Conservation (phyloP, 768 basidiomycete genomes). For the Phanerodontia chrysosporium region DNA sequence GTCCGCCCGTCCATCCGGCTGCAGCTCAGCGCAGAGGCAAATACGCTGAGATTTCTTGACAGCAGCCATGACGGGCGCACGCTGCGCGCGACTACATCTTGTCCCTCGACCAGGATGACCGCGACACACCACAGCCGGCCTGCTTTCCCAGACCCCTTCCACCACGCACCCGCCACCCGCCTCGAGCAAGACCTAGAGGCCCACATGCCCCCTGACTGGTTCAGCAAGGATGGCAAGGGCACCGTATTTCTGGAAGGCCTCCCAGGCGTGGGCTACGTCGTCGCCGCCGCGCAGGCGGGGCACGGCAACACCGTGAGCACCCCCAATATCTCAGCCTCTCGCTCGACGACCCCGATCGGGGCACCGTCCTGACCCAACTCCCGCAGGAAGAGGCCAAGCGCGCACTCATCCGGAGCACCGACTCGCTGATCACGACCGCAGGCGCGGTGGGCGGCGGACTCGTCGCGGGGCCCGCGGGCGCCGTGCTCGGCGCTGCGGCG, state of each 20-base stretch:
- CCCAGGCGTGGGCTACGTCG: neutral
- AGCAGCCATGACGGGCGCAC: neutral
- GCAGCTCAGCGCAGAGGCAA: neutral
- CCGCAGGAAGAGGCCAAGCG: neutral
- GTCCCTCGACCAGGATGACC: neutral
- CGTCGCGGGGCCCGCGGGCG: constrained; percentile 1
- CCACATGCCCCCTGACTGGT: constrained; percentile 1
- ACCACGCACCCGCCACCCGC: neutral
- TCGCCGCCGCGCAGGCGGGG: neutral
- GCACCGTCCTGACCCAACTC: neutral
- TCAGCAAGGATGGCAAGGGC: constrained; percentile 1
- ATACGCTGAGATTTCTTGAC: neutral
- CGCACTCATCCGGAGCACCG: neutral
- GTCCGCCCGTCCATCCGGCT: neutral
- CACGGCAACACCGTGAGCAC: constrained; percentile 1
- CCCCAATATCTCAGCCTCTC: too few species aligned
- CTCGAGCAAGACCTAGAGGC: neutral
- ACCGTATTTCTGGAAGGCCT: neutral
- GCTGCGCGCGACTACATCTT: neutral
- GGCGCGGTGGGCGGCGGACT: neutral
- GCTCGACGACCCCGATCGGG: neutral
- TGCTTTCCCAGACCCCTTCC: neutral
- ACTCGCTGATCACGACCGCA: constrained; percentile 1
- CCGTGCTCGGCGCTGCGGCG: neutral
- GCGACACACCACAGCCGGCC: neutral